Evolutionary conservation across 73 alveolate species (phyloP), one percentile per base, ranked within the genome.

Genomic region (Paraurostyla sp.): DNA sequence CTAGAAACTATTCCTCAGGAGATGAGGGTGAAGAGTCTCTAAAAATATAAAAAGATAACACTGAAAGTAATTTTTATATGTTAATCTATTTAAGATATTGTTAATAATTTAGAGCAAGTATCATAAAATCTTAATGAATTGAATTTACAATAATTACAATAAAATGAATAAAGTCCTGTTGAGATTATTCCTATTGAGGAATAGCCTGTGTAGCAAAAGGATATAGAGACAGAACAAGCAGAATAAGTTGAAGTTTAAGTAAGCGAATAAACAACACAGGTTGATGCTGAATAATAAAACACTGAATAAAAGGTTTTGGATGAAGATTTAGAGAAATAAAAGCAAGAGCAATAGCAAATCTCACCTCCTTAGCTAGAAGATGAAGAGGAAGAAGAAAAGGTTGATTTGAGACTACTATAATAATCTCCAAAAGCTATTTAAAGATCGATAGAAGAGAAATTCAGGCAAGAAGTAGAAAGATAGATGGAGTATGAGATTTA

Each of bases 381-480:
- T 9, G 46, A 20, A 9, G 52, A 48, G 3, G 91, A 81, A 40
- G 91, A 81, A 11, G 54, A 23, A 23, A 81, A 81, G 38, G 68
- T 81, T 20, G 91, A 81, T 81, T n/a, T 58, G 4, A 54, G 43
- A 48, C 36, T 81, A 11, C 71, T 81, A 2, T 29, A 54, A n/a
- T 36, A 81, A 38, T 81, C 91, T 1, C 91, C 91, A 48, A 59
- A 81, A 48, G 68, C 81, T 0, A 81, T 81, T 32, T 25, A 38
- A 41, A 58, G 76, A 81, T 43, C 71, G 0, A 48, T 73, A 6
- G 73, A 73, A 36, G 87, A 73, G 42, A 20, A 42, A 36, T 42
- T 81, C 59, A 81, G n/a, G 58, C 69, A 81, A 59, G 71, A 81
- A 40, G 29, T 59, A 13, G 83, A 81, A 75, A 41, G 40, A 33